Conservation (phyloP, 2,329 filamentous ascomycete genomes). For the Thielaviopsis euricoi region DNA sequence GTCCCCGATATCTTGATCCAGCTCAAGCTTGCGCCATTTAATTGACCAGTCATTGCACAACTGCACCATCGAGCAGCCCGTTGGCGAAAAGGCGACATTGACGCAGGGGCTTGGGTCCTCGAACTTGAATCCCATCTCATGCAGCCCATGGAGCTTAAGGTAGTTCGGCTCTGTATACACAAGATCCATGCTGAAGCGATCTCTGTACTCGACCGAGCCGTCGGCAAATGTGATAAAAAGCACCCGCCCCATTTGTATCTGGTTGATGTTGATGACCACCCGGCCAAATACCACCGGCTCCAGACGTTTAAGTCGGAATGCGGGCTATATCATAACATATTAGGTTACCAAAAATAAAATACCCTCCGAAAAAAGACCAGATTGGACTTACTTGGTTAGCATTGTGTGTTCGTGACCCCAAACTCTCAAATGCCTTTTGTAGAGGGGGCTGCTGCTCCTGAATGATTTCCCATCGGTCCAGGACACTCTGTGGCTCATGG, state of each 20-base stretch:
- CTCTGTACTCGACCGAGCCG: slow-evolving; percentile 64
- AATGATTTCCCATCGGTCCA: slow-evolving; percentile 72
- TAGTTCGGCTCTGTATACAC: slow-evolving; percentile 48
- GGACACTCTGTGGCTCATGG: slow-evolving; percentile 52
- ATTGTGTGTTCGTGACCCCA: slow-evolving; percentile 43
- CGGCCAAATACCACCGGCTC: slow-evolving; percentile 51
- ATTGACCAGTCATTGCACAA: slow-evolving; percentile 41
- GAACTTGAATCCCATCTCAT: slow-evolving; percentile 66
- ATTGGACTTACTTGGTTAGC: neutral
- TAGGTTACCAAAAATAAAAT: slow-evolving; percentile 10
- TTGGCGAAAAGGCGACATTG: slow-evolving; percentile 45
- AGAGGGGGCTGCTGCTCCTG: slow-evolving; percentile 47
- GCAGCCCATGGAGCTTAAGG: slow-evolving; percentile 49
- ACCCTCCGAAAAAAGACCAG: no score
- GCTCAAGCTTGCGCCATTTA: slow-evolving; percentile 40
- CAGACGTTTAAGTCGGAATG: slow-evolving; percentile 39
- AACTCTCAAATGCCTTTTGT: slow-evolving; percentile 62
- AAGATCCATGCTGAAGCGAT: slow-evolving; percentile 55
- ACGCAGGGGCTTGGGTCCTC: slow-evolving; percentile 34
- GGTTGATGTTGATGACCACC: slow-evolving; percentile 49
- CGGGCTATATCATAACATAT: slow-evolving; percentile 12
- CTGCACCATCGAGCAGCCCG: slow-evolving; percentile 40
- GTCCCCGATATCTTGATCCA: slow-evolving; percentile 30
- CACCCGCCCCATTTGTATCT: slow-evolving; percentile 53
- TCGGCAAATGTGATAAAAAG: slow-evolving; percentile 63